These are phyloP conservation scores for Mortierella sp. DNA, from an alignment of 371 early-diverging fungal species.

Conservation along the genomic window DNA sequence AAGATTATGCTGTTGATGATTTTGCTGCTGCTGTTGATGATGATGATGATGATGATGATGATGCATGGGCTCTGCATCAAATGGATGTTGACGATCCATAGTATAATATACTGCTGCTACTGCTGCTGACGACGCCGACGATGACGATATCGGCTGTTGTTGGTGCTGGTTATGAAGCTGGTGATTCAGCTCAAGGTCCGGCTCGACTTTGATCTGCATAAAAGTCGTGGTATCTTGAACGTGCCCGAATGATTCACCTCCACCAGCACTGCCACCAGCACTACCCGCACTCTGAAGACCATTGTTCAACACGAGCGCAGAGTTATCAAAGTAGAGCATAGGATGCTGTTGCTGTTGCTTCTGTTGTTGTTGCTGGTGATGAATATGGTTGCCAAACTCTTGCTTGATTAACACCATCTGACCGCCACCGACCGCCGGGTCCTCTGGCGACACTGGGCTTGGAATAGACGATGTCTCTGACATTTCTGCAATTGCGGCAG, in stretches of 20 bases:
- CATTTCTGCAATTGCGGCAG: background rate
- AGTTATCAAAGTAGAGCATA: constrained; percentile 20
- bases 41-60: constrained; percentile 9
- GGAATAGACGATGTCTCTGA: background rate
- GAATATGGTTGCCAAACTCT: background rate
- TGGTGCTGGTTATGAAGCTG: constrained; percentile 10
- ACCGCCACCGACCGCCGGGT: background rate
- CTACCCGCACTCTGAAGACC: background rate
- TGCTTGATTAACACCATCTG: background rate
- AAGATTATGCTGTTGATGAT: constrained; percentile 9
- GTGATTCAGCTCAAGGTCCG: background rate
- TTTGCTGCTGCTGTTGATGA: constrained; percentile 7
- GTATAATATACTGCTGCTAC: too few relatives aligned
- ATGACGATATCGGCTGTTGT: background rate
- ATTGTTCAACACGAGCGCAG: background rate
- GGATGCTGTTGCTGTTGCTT: background rate
- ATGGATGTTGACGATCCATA: constrained; percentile 22
- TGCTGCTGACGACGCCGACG: background rate
- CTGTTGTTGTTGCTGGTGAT: background rate
- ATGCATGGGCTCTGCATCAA: constrained; percentile 11
- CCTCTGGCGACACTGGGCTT: background rate
- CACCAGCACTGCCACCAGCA: too few relatives aligned
- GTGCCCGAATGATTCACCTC: background rate
- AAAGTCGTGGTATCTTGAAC: background rate
- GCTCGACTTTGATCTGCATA: constrained; percentile 21